Conservation (phyloP, 768 basidiomycete species). For the Calocera viscosa region DNA sequence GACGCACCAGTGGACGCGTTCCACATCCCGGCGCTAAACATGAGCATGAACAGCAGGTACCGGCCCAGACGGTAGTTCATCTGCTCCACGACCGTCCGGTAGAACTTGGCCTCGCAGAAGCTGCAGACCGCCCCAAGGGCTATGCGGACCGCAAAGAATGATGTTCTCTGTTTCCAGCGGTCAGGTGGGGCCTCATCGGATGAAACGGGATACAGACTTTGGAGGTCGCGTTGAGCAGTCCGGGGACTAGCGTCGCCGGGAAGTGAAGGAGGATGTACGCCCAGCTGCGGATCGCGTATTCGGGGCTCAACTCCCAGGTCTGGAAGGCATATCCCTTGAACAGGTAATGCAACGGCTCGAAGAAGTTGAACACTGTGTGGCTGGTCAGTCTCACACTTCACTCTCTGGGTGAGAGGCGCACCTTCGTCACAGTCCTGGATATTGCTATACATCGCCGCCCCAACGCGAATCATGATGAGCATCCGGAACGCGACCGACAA, state of each 20-base stretch:
- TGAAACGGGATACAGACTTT: conserved; percentile 44
- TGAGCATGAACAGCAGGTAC: conserved; percentile 79
- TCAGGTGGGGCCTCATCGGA: conserved; percentile 14
- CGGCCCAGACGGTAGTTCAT: conserved; percentile 83
- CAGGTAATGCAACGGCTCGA: conserved; percentile 93
- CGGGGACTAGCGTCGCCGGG: conserved; percentile 49
- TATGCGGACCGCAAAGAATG: conserved; percentile 83
- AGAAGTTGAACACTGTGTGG: conserved; percentile 85
- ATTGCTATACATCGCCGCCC: conserved; percentile 87
- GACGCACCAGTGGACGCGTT: conserved; percentile 65
- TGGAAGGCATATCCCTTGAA: conserved; percentile 81
- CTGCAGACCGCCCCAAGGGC: conserved; percentile 60
- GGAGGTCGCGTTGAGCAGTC: conserved; percentile 41
- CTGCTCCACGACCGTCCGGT: conserved; percentile 62
- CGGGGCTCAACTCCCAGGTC: conserved; percentile 93
- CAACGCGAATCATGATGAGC: conserved; percentile 63
- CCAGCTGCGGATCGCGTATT: conserved; percentile 89
- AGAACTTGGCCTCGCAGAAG: conserved; percentile 69
- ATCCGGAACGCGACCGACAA: conserved; percentile 76
- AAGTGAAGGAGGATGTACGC: conserved; percentile 77
- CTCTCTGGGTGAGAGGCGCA: conserved; percentile 24
- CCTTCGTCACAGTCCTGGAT: conserved; percentile 97
- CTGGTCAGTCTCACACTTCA: neutral
- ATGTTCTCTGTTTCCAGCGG: conserved; percentile 45
- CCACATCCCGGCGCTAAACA: conserved; percentile 91